Evolutionary conservation across 352 stramenopile species (phyloP), one percentile per base, ranked within the genome.

Genomic region (Peronospora tabacina): DNA sequence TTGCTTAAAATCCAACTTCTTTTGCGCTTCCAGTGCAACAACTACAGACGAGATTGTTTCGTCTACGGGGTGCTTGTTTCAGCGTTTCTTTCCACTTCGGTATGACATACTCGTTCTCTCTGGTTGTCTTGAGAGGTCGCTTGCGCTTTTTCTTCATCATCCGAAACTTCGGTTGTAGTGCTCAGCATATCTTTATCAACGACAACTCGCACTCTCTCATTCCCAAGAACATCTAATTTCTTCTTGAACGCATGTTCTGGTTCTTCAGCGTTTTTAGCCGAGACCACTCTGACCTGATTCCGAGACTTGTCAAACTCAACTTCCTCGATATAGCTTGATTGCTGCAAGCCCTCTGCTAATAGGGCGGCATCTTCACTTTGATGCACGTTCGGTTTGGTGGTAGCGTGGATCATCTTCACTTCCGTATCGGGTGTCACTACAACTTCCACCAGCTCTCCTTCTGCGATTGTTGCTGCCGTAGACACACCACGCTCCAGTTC

Each of bases 381-480:
- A 34, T 22, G 15, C 9, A n/a, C 20, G 40, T 59, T 13, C 32
- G 36, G 16, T 6, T 55, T 37, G 13, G 9, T 12, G 20, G 46
- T 20, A 42, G 33, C 10, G 44, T 44, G 22, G 37, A 16, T n/a
- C 22, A 45, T 35, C 12, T 53, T 56, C 7, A 55, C 37, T 35
- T 38, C 35, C 5, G 49, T 45, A 22, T 58, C 32, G 20, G 45
- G 28, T 12, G 49, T 59, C 26, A 65, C 47, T 42, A 60, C 47
- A 30, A 62, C 19, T 52, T 65, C 61, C 41, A 37, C 37, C 33
- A 50, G 5, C 12, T 22, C 40, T 11, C 55, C 38, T 26, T 9
- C 34, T 42, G n/a, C n/a, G 24, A 35, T 30, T 43, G 44, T 9
- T 26, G 24, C 15, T 29, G 24, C 16, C 13, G 59, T 44, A 22